These are phyloP conservation scores for Adansonia grandidieri DNA, from an alignment of 441 rosid genomes.

Conservation along the genomic window DNA sequence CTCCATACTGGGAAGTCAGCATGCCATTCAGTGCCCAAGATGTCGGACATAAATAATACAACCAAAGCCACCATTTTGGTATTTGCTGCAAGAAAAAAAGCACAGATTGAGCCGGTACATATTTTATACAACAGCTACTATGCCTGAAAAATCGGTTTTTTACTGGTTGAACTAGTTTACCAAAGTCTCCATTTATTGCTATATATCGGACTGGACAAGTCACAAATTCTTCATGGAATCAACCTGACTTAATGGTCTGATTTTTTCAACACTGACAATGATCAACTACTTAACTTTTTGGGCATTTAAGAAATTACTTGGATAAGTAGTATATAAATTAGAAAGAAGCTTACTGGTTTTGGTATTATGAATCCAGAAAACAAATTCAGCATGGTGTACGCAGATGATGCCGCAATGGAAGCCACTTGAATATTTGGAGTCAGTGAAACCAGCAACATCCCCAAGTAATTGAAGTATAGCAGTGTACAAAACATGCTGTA, in stretches of 20 bases:
- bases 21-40: conserved; percentile 70
- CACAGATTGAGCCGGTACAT: background rate
- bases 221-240: too few species aligned
- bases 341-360: conserved; percentile 43
- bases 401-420: conserved; percentile 37
- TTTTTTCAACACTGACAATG: too few species aligned
- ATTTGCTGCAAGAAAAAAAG: conserved; percentile 44
- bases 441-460: conserved; percentile 47
- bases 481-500: conserved; percentile 45
- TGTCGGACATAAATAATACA: conserved; percentile 57
- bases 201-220: too few species aligned
- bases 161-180: too few species aligned
- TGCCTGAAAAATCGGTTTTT: too few species aligned
- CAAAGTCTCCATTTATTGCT: too few species aligned
- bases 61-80: conserved; percentile 80
- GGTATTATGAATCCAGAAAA: conserved; percentile 54
- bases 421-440: conserved; percentile 52
- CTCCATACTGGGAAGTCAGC: conserved; percentile 68
- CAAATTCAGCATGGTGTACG: conserved; percentile 43
- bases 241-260: too few species aligned
- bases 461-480: conserved; percentile 47
- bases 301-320: background rate
- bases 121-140: too few species aligned
- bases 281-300: background rate
- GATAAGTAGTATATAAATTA: background rate